Evolutionary conservation across 2,329 filamentous ascomycete species (phyloP).

Genomic region (Hypoxylon sp.): DNA sequence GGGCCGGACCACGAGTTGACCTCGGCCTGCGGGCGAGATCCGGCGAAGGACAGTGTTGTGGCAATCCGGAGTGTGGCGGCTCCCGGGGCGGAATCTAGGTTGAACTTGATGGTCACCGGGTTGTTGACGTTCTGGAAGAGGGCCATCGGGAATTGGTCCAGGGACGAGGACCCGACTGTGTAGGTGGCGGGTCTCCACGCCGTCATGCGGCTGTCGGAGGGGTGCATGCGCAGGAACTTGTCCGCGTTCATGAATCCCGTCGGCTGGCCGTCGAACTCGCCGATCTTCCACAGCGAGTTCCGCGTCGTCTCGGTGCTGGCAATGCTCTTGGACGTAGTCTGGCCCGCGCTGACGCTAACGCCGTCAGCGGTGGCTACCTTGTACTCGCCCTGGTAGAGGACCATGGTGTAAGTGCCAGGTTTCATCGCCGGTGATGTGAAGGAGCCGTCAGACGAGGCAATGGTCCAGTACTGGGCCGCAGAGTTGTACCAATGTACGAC

Average conservation of each 20-base stretch:
- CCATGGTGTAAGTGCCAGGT: conserved; percentile 73
- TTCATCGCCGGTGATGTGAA: conserved; percentile 73
- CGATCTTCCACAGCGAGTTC: conserved; percentile 68
- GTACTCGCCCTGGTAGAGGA: conserved; percentile 67
- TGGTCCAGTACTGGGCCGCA: conserved; percentile 70
- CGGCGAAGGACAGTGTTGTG: conserved; percentile 69
- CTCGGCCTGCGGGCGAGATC: conserved; percentile 63
- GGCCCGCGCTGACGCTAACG: conserved; percentile 60
- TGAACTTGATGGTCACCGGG: conserved; percentile 68
- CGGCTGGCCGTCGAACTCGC: conserved; percentile 70
- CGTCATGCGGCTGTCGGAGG: conserved; percentile 69
- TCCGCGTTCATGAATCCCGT: conserved; percentile 72
- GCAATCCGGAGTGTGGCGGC: conserved; percentile 69
- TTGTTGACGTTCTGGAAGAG: conserved; percentile 68
- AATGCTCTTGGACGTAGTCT: conserved; percentile 59
- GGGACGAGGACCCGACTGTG: conserved; percentile 63
- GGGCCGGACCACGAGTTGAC: conserved; percentile 62
- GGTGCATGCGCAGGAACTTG: conserved; percentile 73
- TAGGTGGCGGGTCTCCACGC: conserved; percentile 68
- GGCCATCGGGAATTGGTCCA: conserved; percentile 69
- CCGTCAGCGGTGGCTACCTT: conserved; percentile 57
- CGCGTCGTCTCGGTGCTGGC: conserved; percentile 52
- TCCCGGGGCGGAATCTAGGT: conserved; percentile 57
- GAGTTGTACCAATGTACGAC: conserved; percentile 73
- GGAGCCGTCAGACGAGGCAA: conserved; percentile 59